A percentile compares a stretch with the other conserved stretches of the same genome.
Evolutionary conservation across 306 rosid genomes (phyloP).

Genomic region (Pyrus pyrifolia): DNA sequence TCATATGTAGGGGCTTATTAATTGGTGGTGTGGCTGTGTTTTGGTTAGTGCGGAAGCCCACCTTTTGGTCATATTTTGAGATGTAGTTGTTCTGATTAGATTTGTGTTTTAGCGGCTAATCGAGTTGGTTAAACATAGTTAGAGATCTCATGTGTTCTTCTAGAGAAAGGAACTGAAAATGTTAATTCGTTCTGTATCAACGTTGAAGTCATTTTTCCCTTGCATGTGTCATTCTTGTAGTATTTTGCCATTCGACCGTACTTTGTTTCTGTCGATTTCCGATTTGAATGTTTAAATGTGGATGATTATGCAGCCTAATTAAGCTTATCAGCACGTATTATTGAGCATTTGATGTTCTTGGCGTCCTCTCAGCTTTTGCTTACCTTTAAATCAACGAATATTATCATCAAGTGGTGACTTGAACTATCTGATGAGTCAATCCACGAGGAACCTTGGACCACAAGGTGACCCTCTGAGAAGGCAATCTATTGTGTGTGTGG

Average conservation of each 20-base stretch:
- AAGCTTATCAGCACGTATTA: too few species aligned
- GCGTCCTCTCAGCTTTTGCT: neutral
- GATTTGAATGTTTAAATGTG: neutral
- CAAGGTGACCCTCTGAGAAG: neutral
- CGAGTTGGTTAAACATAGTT: conserved; percentile 46
- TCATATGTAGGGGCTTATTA: conserved; percentile 57
- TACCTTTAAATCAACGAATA: too few species aligned
- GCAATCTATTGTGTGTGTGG: neutral
- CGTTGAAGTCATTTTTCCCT: conserved; percentile 14
- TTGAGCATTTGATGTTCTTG: neutral
- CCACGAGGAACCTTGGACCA: neutral
- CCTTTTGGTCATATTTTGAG: conserved; percentile 59
- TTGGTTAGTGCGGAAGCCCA: conserved; percentile 77
- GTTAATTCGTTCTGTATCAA: conserved; percentile 37
- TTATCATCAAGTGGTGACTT: too few species aligned
- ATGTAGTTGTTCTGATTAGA: conserved; percentile 65
- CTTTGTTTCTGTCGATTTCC: neutral
- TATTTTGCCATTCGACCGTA: neutral
- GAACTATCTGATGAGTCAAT: too few species aligned
- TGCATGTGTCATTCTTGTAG: neutral
- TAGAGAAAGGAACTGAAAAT: conserved; percentile 42
- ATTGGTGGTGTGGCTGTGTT: conserved; percentile 82
- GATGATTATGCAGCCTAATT: neutral
- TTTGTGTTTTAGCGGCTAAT: conserved; percentile 58
- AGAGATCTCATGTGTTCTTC: conserved; percentile 40